These are phyloP conservation scores for Backusella macrospora DNA, from an alignment of 192 early-diverging fungal genomes.

Conservation along the genomic window DNA sequence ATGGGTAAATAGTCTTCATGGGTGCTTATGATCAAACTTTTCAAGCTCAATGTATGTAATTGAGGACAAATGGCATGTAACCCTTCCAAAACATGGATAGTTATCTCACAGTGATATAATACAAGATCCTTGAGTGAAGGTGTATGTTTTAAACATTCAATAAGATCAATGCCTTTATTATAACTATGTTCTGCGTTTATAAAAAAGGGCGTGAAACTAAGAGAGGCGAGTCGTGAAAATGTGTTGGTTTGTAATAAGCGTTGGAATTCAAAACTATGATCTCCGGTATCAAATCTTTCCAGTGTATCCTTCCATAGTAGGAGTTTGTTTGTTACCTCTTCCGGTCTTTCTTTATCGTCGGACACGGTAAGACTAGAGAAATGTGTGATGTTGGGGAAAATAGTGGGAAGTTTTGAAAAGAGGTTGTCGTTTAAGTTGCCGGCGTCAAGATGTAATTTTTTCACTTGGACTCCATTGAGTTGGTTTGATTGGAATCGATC, in stretches of 20 bases:
- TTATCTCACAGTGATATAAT: neutral
- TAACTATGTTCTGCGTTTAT: neutral
- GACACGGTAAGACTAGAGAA: neutral
- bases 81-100: neutral
- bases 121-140: neutral
- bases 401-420: neutral
- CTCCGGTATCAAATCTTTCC: neutral
- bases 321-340: neutral
- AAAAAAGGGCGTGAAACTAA: neutral
- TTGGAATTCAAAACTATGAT: neutral
- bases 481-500: neutral
- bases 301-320: neutral
- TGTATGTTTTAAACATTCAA: neutral
- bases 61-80: neutral
- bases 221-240: neutral
- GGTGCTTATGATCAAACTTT: neutral
- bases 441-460: neutral
- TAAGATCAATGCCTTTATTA: neutral
- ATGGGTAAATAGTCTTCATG: neutral
- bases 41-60: neutral
- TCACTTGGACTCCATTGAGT: neutral
- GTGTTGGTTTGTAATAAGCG: neutral
- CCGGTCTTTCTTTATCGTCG: neutral
- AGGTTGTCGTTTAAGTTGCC: neutral
- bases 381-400: neutral